Base-by-base conservation (phyloP, 2,329 filamentous ascomycete species). In the Daldinia eschscholtzii region DNA sequence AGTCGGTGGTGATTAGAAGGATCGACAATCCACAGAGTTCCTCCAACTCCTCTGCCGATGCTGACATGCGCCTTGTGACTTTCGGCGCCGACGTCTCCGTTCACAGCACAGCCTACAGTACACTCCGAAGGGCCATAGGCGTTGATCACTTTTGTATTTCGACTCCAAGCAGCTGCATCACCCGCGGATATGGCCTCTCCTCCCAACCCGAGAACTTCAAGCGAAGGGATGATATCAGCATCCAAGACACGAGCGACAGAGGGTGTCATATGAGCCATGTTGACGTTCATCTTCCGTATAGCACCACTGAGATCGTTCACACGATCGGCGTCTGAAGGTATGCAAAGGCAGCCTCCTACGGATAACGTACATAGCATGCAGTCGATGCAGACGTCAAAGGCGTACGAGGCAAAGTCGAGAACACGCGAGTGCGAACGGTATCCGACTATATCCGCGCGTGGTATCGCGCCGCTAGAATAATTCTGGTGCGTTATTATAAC, bases 51-150 rank as follows among this genome's bases (percentile, higher is more conserved):
- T 52, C 79, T 80, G 4, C 85, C 85, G 39, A 87, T 86, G 46
- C 82, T 84, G 9, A 82, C 75, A 12, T 75, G 71, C 10, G 69
- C 55, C 61, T 79, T 77, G n/a, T 75, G 72, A 23, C 76, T 76
- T 57, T 79, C 77, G 13, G 73, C 76, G 48, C 72, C 79, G 53
- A 83, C 82, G 61, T 79, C 80, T 42, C 80, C 81, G 65, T 85
- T 86, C 39, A 85, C 81, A 2, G 83, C 84, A 62, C 83, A 85
- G 4, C 83, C 83, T 2, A 87, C 84, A 0, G 85, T 87, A 63
- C 85, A 87, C 73, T 87, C 85, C 0, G 84, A 86, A 3, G 85
- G 85, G 0, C 85, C 85, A 52, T 87, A 87, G 0, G 83, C 85
- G 56, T 86, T 86, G 6, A 86, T 78, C 12, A 87, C 80, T 57